Evolutionary conservation across 2,329 filamentous ascomycete genomes (phyloP).

Genomic region (Tolypocladium tundrense): DNA sequence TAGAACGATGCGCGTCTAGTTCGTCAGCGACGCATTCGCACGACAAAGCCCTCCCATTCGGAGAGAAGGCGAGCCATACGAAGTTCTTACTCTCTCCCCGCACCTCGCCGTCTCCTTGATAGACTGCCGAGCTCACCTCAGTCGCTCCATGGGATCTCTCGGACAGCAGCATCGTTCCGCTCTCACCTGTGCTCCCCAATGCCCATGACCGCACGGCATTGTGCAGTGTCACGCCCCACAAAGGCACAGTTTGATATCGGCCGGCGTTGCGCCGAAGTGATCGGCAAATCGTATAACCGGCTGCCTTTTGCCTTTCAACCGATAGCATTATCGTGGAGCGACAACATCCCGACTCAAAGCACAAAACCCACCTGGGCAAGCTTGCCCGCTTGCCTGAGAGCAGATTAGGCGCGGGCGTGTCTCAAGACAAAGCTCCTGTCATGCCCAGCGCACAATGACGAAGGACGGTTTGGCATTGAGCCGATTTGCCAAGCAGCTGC

Average conservation of each 20-base stretch:
- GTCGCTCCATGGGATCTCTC: background rate
- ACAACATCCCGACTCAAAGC: background rate
- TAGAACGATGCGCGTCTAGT: background rate
- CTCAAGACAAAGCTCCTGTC: background rate
- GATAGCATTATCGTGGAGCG: background rate
- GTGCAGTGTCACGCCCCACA: slow-evolving; percentile 1
- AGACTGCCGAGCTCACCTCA: background rate
- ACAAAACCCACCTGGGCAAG: background rate
- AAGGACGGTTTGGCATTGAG: background rate
- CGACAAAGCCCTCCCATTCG: background rate
- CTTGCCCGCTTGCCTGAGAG: background rate
- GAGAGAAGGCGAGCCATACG: background rate
- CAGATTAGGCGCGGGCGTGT: background rate
- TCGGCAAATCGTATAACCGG: background rate
- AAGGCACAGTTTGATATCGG: background rate
- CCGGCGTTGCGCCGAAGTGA: slow-evolving; percentile 2
- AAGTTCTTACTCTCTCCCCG: background rate
- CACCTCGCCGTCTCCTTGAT: background rate
- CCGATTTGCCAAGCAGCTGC: background rate
- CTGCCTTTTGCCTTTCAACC: background rate
- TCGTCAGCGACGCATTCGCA: background rate
- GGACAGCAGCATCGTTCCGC: background rate
- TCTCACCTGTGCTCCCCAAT: background rate
- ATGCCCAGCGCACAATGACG: background rate
- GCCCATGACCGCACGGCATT: background rate